Evolutionary conservation across 192 early-diverging fungal genomes (phyloP), one percentile per base, ranked within the genome.

Genomic region (Rhizophlyctis rosea): DNA sequence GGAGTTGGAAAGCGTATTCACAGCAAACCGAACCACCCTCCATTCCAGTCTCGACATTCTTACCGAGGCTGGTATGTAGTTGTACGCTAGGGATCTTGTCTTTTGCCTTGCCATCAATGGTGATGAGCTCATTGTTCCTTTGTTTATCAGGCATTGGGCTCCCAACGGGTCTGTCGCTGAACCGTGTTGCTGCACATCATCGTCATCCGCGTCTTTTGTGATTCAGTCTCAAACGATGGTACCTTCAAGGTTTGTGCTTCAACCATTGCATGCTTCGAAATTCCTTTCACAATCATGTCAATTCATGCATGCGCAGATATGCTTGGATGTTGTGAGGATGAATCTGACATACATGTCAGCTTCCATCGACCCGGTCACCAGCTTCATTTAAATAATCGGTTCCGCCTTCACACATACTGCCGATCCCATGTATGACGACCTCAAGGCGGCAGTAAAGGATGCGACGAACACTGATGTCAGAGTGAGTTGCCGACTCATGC

Each of bases 211-310:
- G n/a, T n/a, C n/a, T n/a, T n/a, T n/a, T n/a, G n/a, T n/a, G n/a
- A n/a, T 99, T 89, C 63, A 98, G 95, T 24, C 96, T 95, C 1
- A 99, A 98, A 67, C 82, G 90, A 18, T 94, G 96, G 5, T 94
- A 99, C 64, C 88, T 84, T 55, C 93, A 90, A 4, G 90, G 96
- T 1, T 55, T 99, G 50, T 52, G 84, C 94, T 2, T 52, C n/a
- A n/a, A n/a, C n/a, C n/a, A n/a, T n/a, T 98, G 50, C 52, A 84
- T n/a, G n/a, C n/a, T n/a, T n/a, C n/a, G n/a, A n/a, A n/a, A n/a
- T n/a, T n/a, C n/a, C n/a, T n/a, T n/a, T n/a, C n/a, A n/a, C n/a
- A n/a, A n/a, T n/a, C n/a, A n/a, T n/a, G n/a, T n/a, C n/a, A n/a
- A n/a, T n/a, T n/a, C n/a, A n/a, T n/a, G n/a, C n/a, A n/a, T n/a